Percentiles rank a stretch among this genome's conserved stretches.
Evolutionary conservation across 176 grass and related monocot genomes (phyloP).

Genomic region (Ensete glaucum): DNA sequence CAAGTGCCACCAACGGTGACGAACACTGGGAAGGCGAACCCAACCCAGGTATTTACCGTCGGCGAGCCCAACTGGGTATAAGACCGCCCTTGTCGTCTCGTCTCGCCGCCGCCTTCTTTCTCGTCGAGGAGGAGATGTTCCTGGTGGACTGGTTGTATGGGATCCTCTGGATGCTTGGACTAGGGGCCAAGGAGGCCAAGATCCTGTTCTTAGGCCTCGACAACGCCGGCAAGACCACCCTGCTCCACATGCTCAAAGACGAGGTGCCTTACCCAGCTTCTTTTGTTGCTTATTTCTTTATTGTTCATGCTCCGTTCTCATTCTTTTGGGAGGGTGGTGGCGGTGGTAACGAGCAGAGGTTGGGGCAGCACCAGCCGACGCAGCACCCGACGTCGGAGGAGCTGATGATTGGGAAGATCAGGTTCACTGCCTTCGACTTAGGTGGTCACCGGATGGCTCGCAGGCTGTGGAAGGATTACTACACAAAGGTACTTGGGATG

Average conservation of each 20-base stretch:
- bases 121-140: background rate
- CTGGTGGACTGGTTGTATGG: conserved; percentile 1
- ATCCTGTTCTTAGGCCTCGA: conserved; percentile 8
- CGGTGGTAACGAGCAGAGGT: background rate
- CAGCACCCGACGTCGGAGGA: conserved; percentile 7
- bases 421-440: conserved; percentile 1
- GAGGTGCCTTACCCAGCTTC: background rate
- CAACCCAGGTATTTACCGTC: no score
- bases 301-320: background rate
- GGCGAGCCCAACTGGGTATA: no score
- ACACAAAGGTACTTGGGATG: background rate
- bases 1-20: no score
- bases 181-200: conserved; percentile 1
- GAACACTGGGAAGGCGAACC: no score
- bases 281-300: no score
- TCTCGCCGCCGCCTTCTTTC: background rate
- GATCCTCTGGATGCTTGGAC: background rate
- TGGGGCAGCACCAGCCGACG: conserved; percentile 6
- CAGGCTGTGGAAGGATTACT: conserved; percentile 5
- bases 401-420: background rate
- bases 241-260: conserved; percentile 3
- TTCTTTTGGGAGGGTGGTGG: background rate
- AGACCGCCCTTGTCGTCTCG: no score
- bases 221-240: conserved; percentile 10
- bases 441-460: conserved; percentile 6